Base-by-base conservation (phyloP, 1,284 basidiomycete species). In the Fistulina hepatica region DNA sequence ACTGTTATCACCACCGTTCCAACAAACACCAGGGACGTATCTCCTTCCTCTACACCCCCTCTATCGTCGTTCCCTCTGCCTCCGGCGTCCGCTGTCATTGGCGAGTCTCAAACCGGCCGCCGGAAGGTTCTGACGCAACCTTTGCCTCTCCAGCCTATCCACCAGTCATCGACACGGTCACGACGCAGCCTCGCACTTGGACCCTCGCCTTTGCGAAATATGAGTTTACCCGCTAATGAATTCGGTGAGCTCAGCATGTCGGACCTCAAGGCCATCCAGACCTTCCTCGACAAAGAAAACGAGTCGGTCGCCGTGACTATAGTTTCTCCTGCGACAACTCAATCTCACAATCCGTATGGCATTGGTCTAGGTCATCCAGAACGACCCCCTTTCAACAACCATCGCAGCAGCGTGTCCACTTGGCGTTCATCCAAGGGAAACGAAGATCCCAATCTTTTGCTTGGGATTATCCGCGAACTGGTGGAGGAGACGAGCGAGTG, bases 401-500 rank as follows among this genome's bases (percentile, higher is more conserved):
- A 32, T 20, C 43, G 21, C 16, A 34, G 33, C 32, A 44, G 38
- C n/a, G 20, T 42, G 13, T 36, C 40, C 21, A 41, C 42, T 2
- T 37, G 21, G 9, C 26, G 33, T 20, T 13, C 36, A 19, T 48
- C 34, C 13, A 39, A 32, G 28, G 39, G 45, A 25, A 44, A 51
- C 11, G 46, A 57, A 21, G 53, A 57, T 16, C 41, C 56, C 8
- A 54, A 58, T 32, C 48, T 54, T 21, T 46, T 67, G 21, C 49
- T 65, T 15, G 58, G 53, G 6, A 57, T 71, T 11, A 64, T 71
- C 22, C 57, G 59, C 13, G 65, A 69, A 44, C 55, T 71, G 21
- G 62, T 64, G 3, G 60, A 66, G 31, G 67, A 67, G 45, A 64
- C 66, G 10, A 65, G 55, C 35, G 59, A 59, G 27, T 71, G 68